Base-by-base conservation (phyloP, 2,329 filamentous ascomycete genomes). In the Colletotrichum plurivorum region DNA sequence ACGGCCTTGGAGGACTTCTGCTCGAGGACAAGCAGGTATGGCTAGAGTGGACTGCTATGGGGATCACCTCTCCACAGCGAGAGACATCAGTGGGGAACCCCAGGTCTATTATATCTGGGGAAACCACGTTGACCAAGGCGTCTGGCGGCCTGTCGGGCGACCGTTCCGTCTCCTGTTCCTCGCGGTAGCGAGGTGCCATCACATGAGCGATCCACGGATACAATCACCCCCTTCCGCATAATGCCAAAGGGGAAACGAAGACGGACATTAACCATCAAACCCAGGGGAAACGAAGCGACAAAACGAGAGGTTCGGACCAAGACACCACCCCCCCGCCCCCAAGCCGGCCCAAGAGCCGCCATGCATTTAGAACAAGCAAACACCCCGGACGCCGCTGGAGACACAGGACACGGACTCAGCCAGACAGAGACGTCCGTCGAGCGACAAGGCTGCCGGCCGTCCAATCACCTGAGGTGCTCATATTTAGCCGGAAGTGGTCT, bases 401-500 rank as follows among this genome's bases (percentile, higher is more conserved):
- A 46, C 39, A 9, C 22, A 1, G 10, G 20, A 16, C 15, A 8
- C 18, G 1, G 2, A 4, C 22, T n/a, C 27, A 48, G 41, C 63
- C 63, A 66, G 22, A 66, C 63, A 61, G 8, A 66, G 15, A 60
- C 49, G 39, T 66, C 15, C 20, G 2, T 41, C 18, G 20, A 10
- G 3, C 18, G n/a, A 43, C 49, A 41, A 66, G 63, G 63, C 63
- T 66, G 20, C 25, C 2, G 1, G 20, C 4, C 2, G 18, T 22
- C 63, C 48, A 66, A 61, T 66, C 36, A 49, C 2, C 41, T n/a
- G 15, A 8, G 8, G 4, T 4, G 1, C 2, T 5, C 12, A 4
- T 1, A 61, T 66, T 66, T 66, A 66, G 56, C 63, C 63, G 39
- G 27, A 39, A 27, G 31, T 25, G 16, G 39, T 61, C 63, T 66